Evolutionary conservation across 2,329 filamentous ascomycete genomes (phyloP).

Genomic region (Ceratocystis colombiana): DNA sequence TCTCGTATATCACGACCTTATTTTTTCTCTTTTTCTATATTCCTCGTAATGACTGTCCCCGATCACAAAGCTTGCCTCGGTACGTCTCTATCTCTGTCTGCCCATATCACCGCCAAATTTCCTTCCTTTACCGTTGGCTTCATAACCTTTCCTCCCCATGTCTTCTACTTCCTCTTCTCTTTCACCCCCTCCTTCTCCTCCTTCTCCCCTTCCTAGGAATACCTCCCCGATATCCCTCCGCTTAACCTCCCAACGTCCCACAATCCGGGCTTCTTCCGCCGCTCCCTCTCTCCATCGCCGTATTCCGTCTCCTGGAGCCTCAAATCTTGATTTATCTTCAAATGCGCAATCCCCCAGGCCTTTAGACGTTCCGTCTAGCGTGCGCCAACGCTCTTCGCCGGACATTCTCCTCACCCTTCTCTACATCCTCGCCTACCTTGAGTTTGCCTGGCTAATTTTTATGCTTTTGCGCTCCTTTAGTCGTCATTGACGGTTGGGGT

Average conservation of each 20-base stretch:
- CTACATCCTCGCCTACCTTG: slow-evolving; percentile 47
- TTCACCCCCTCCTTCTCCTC: slow-evolving; percentile 34
- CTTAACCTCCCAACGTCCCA: not conserved
- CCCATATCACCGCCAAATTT: slow-evolving; percentile 28
- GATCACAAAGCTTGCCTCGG: slow-evolving; percentile 53
- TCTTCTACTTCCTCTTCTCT: slow-evolving; percentile 40
- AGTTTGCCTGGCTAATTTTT: slow-evolving; percentile 51
- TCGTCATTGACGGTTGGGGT: slow-evolving; percentile 99
- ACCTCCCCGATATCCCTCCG: not conserved
- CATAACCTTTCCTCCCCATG: not conserved
- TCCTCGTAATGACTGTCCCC: slow-evolving; percentile 42
- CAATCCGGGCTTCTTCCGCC: not conserved
- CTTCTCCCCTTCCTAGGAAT: slow-evolving; percentile 18
- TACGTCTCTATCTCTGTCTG: slow-evolving; percentile 37
- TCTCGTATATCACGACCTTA: slow-evolving; percentile 18
- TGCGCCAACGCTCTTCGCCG: slow-evolving; percentile 11
- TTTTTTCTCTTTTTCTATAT: slow-evolving; percentile 22
- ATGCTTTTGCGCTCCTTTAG: slow-evolving; percentile 47
- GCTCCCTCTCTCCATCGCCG: not conserved
- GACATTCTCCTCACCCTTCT: slow-evolving; percentile 37
- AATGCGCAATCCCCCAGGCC: slow-evolving; percentile 9
- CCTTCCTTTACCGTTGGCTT: not conserved
- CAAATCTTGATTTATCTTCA: not conserved
- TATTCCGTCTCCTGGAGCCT: not conserved
- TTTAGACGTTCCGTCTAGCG: not conserved